phyloP scores from a whole-genome alignment of 2,329 filamentous ascomycete genomes.

The Xylariaceae sp. region DNA sequence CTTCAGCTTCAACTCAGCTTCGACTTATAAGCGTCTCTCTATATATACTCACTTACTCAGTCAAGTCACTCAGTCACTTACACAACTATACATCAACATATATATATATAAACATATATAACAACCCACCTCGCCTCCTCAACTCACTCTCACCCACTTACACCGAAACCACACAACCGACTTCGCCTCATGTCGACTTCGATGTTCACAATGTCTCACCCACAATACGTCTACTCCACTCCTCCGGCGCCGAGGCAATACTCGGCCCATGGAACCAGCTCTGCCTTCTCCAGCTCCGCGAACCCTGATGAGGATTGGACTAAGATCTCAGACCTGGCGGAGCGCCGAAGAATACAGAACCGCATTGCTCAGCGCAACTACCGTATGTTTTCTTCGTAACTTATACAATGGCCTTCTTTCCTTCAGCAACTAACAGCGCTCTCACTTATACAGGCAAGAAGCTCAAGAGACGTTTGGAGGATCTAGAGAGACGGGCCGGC shows the following conservation, averaged over 20 bases:
- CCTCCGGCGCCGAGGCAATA: conserved; percentile 56
- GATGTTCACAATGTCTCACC: conserved; percentile 43
- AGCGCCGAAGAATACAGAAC: conserved; percentile 92
- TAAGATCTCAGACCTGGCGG: conserved; percentile 94
- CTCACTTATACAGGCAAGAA: conserved; percentile 65
- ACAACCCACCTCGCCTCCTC: not conserved
- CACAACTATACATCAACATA: not conserved
- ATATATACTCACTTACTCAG: not conserved
- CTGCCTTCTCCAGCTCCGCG: conserved; percentile 88
- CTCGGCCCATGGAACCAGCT: conserved; percentile 73
- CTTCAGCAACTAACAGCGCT: conserved; percentile 12
- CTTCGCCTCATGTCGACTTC: conserved; percentile 19
- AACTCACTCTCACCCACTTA: too few species aligned
- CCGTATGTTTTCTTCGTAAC: conserved; percentile 50
- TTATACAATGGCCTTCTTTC: not conserved
- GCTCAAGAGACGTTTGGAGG: conserved; percentile 83
- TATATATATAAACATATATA: not conserved
- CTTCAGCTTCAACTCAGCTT: too few species aligned
- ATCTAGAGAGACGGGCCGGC: conserved; percentile 73
- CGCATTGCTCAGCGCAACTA: conserved; percentile 97
- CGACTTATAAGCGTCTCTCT: not conserved
- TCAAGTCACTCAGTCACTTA: not conserved
- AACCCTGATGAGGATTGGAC: conserved; percentile 99
- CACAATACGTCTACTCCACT: conserved; percentile 38
- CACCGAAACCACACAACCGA: not conserved